Base-by-base conservation (phyloP, 331 rosid genomes). In the Malus hybrid region DNA sequence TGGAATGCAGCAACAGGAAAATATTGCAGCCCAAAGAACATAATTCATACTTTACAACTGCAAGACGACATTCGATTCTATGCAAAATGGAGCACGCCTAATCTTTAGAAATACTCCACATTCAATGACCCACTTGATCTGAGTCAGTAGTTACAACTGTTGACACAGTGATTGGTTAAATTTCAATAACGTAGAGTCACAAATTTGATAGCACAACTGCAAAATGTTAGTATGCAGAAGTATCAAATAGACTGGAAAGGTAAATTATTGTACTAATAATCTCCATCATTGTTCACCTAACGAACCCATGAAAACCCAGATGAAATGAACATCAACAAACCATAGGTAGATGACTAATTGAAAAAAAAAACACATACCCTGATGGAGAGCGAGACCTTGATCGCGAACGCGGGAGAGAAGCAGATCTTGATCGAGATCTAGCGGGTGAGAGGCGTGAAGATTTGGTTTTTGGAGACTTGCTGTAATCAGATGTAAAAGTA, bases 391-490 rank as follows among this genome's bases (percentile, higher is more conserved):
- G 90, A 48, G 99, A 90, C 82, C 74, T 88, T 61, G 97, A 92
- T 71, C 71, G 85, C 0, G 98, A 88, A 6, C 64, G 91, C 5
- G 91, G 84, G 4, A 80, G 96, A 65, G 99, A 92, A 71, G 88
- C 86, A 75, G 98, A 92, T 84, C 82, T 90, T 69, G 94, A 78
- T 78, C 65, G 79, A 18, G 84, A 80, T 83, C 79, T 85, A 27
- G 77, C 91, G n/a, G 86, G 87, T 10, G 89, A 87, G 42, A 81
- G 96, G 63, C 83, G 92, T 1, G 93, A 87, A 72, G 98, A 79
- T 84, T 90, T 96, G 73, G 86, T 86, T 83, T 90, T 96, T 1
- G 97, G 99, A 83, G 99, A 92, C 83, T 96, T 92, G 90, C 98
- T 96, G 96, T 83, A 82, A 73, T 63, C 56, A 68, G 65, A 34